Percentiles rank a stretch among this genome's conserved stretches.
These are phyloP conservation scores for Phytophthora crassamura DNA, from an alignment of 352 stramenopile species.

Conservation along the genomic window DNA sequence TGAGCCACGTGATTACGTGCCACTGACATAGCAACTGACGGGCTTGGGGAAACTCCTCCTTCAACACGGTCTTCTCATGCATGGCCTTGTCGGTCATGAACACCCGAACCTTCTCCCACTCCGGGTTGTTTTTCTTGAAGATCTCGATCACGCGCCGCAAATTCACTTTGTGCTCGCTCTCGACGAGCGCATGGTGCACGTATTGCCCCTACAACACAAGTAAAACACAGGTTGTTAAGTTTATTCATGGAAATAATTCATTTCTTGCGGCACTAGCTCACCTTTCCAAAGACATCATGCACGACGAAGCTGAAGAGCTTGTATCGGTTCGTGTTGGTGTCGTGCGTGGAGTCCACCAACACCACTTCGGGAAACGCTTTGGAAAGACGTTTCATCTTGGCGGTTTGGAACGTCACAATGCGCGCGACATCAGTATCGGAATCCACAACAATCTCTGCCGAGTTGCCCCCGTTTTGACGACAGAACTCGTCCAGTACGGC, in stretches of 20 bases:
- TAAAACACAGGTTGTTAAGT: not conserved
- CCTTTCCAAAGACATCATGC: conserved; percentile 24
- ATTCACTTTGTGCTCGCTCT: conserved; percentile 7
- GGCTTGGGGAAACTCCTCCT: not conserved
- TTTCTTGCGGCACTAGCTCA: not conserved
- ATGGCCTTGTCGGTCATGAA: conserved; percentile 15
- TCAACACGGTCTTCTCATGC: conserved; percentile 3
- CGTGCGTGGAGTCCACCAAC: conserved; percentile 16
- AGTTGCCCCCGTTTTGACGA: not conserved
- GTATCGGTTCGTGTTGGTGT: conserved; percentile 18
- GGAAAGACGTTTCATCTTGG: conserved; percentile 15
- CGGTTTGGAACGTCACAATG: conserved; percentile 12
- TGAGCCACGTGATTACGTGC: conserved; percentile 22
- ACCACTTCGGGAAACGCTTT: conserved; percentile 17
- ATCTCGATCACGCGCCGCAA: not conserved
- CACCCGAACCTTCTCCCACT: not conserved
- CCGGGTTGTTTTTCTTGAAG: conserved; percentile 10
- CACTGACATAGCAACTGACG: conserved; percentile 14
- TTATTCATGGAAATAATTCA: no score
- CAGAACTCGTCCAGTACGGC: conserved; percentile 7
- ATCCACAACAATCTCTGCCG: conserved; percentile 3
- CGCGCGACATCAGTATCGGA: not conserved
- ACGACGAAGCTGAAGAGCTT: conserved; percentile 18
- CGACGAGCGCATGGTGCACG: conserved; percentile 12
- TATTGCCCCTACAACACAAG: conserved; percentile 5